Evolutionary conservation across 768 basidiomycete species (phyloP).

Genomic region (Dioszegia crocea): DNA sequence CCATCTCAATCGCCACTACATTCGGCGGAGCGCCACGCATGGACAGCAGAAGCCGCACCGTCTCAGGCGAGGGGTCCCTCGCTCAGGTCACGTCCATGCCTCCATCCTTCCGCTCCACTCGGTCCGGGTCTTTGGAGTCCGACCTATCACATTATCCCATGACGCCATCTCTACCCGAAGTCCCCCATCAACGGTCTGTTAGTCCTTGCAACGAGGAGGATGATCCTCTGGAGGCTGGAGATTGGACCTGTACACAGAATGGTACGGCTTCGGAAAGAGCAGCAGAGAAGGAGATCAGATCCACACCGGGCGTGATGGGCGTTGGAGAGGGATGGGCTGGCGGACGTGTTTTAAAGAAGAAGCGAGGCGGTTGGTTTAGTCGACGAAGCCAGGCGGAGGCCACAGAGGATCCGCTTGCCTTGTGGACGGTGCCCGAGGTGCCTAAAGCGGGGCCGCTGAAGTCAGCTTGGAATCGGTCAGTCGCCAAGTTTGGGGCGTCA

Average conservation of each 20-base stretch:
- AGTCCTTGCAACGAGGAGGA: no score
- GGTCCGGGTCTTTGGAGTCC: background rate
- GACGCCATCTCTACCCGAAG: no score
- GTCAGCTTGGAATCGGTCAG: conserved; percentile 12
- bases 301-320: conserved; percentile 33
- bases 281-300: conserved; percentile 16
- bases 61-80: background rate
- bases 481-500: conserved; percentile 6
- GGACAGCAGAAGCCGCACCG: background rate
- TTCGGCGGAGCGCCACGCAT: background rate
- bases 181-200: no score
- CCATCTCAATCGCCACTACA: background rate
- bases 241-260: no score
- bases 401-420: conserved; percentile 13
- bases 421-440: conserved; percentile 13
- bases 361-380: background rate
- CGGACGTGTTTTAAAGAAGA: conserved; percentile 16
- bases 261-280: no score
- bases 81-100: background rate
- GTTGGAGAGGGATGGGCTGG: conserved; percentile 45
- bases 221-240: no score
- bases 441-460: background rate
- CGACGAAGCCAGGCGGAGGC: background rate
- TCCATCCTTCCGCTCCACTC: background rate
- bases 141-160: background rate